phyloP scores from a whole-genome alignment of 176 grass and related monocot species.

The Bromus sterilis region DNA sequence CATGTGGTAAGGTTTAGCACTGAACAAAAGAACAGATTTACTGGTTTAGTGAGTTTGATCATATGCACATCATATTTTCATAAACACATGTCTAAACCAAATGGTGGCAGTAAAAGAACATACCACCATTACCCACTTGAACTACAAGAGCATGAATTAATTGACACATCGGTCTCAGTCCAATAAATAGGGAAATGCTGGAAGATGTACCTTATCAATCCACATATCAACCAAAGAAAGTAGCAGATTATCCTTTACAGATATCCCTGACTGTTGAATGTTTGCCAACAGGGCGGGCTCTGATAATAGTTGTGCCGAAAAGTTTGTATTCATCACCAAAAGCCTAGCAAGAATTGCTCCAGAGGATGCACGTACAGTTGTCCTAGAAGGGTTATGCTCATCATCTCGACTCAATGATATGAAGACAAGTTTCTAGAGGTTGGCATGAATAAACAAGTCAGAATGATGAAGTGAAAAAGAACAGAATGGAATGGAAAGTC shows the following conservation, averaged over 20 bases:
- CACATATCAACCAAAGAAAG: constrained; percentile 87
- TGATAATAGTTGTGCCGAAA: constrained; percentile 77
- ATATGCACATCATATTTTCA: neutral
- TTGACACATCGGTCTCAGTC: neutral
- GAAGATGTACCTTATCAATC: constrained; percentile 73
- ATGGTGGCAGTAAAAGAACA: neutral
- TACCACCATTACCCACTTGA: neutral
- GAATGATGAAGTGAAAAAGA: constrained; percentile 7
- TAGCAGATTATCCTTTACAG: constrained; percentile 74
- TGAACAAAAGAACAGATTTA: constrained; percentile 7
- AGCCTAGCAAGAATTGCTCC: constrained; percentile 88
- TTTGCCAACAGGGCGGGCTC: constrained; percentile 53
- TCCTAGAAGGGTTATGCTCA: constrained; percentile 74
- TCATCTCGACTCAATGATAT: constrained; percentile 84
- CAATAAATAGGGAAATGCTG: neutral
- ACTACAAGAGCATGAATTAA: neutral
- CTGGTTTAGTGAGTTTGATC: neutral
- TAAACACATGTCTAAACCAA: neutral
- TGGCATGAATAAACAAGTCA: constrained; percentile 18
- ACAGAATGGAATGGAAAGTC: neutral
- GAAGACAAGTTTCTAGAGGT: constrained; percentile 83
- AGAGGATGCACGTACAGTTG: constrained; percentile 68
- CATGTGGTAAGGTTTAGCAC: neutral
- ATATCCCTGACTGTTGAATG: constrained; percentile 79
- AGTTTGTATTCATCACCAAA: constrained; percentile 95